Evolutionary conservation across 495 filamentous ascomycete species (phyloP).

Genomic region (Penicillium lagena): DNA sequence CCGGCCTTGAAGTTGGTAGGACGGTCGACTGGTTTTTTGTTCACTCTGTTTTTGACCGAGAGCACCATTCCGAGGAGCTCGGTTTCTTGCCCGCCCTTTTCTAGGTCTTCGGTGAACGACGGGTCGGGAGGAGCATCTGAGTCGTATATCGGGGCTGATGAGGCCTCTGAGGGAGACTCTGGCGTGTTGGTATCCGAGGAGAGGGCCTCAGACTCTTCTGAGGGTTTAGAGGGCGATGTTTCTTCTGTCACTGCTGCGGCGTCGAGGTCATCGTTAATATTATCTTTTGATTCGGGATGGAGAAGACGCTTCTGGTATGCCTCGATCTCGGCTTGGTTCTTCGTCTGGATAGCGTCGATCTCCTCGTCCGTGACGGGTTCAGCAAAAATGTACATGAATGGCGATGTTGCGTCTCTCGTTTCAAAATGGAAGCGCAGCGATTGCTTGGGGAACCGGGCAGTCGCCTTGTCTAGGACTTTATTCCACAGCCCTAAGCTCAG

Average conservation of each 20-base stretch:
- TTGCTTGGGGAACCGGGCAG: slow-evolving; percentile 58
- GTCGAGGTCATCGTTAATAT: slow-evolving; percentile 3
- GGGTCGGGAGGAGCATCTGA: not conserved
- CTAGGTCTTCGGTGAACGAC: not conserved
- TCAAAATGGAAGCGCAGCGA: slow-evolving; percentile 87
- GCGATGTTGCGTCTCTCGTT: slow-evolving; percentile 50
- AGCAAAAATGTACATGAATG: slow-evolving; percentile 84
- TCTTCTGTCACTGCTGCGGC: not conserved
- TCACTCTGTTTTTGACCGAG: slow-evolving; percentile 65
- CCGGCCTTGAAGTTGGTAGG: slow-evolving; percentile 41
- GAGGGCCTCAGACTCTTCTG: not conserved
- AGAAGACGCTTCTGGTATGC: slow-evolving; percentile 60
- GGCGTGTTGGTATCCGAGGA: no score
- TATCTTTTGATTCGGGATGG: slow-evolving; percentile 21
- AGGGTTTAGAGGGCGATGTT: not conserved
- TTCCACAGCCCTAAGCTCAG: slow-evolving; percentile 73
- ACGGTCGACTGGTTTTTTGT: slow-evolving; percentile 55
- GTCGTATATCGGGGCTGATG: not conserved
- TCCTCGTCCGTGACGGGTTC: slow-evolving; percentile 71
- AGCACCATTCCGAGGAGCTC: slow-evolving; percentile 60
- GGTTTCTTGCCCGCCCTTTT: not conserved
- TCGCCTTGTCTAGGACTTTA: slow-evolving; percentile 66
- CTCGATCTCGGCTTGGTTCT: slow-evolving; percentile 52
- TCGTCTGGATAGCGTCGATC: slow-evolving; percentile 67
- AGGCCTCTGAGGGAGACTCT: no score